A percentile compares a stretch with the other conserved stretches of the same genome.
These are phyloP conservation scores for Leccinum obscurum DNA, from an alignment of 768 basidiomycete species.

Conservation along the genomic window DNA sequence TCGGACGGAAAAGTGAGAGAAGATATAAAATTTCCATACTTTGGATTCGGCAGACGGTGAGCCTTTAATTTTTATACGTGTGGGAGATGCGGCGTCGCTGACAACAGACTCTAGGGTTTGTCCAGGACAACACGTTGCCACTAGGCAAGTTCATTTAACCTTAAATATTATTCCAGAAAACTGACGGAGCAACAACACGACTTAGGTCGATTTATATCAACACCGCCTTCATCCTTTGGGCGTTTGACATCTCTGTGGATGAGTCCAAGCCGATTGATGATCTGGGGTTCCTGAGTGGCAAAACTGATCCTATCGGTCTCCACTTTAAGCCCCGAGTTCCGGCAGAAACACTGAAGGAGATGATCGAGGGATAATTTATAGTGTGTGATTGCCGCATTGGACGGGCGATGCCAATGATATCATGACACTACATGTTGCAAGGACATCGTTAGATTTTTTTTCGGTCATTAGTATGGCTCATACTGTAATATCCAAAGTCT, in stretches of 20 bases:
- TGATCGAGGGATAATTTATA: neutral
- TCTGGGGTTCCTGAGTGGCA: conserved; percentile 46
- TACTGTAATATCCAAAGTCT: too few species aligned
- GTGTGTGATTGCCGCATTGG: too few species aligned
- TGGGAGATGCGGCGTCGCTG: neutral
- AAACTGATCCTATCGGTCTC: conserved; percentile 49
- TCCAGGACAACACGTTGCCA: conserved; percentile 56
- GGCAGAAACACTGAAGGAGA: conserved; percentile 7
- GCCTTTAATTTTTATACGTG: neutral
- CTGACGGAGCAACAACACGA: neutral
- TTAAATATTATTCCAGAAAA: neutral
- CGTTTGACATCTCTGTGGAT: conserved; percentile 52
- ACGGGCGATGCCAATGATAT: neutral
- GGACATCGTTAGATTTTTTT: too few species aligned
- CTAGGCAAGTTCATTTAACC: conserved; percentile 29
- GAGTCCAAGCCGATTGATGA: conserved; percentile 52
- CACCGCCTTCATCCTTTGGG: conserved; percentile 59
- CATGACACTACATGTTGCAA: neutral
- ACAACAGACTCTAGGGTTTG: conserved; percentile 43
- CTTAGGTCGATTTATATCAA: conserved; percentile 59
- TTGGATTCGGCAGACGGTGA: conserved; percentile 49
- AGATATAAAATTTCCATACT: conserved; percentile 47
- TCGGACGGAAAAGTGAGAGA: conserved; percentile 34
- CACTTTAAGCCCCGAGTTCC: conserved; percentile 47
- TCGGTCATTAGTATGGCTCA: too few species aligned